phyloP scores from a whole-genome alignment of 1,284 basidiomycete species.

The Jaminaea rosea region DNA sequence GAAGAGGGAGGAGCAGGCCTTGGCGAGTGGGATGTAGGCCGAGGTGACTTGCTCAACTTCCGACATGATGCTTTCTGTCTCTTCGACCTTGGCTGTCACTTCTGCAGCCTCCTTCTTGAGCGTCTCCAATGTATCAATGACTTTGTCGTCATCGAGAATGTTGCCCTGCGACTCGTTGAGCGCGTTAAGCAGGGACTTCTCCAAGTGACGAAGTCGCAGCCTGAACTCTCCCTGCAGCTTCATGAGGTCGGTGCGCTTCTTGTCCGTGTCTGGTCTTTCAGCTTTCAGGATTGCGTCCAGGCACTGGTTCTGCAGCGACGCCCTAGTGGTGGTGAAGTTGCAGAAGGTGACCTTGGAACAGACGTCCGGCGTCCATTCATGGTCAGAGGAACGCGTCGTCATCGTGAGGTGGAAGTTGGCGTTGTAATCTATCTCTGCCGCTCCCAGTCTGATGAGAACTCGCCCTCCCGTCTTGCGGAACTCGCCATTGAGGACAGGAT shows the following conservation, averaged over 20 bases:
- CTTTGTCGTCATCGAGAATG: constrained; percentile 97
- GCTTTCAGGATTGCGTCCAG: constrained; percentile 93
- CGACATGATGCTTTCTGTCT: constrained; percentile 88
- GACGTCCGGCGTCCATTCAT: constrained; percentile 95
- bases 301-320: constrained; percentile 94
- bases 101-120: constrained; percentile 95
- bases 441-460: constrained; percentile 94
- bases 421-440: constrained; percentile 97
- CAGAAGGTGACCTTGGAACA: constrained; percentile 98
- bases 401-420: constrained; percentile 95
- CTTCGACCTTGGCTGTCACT: constrained; percentile 91
- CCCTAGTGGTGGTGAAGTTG: constrained; percentile 99
- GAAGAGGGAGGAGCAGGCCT: constrained; percentile 93
- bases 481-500: constrained; percentile 94
- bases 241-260: constrained; percentile 94
- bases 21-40: constrained; percentile 87
- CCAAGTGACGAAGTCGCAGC: constrained; percentile 79
- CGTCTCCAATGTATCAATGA: constrained; percentile 92
- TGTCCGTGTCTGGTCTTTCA: constrained; percentile 91
- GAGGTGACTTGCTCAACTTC: constrained; percentile 92
- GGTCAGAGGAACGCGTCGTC: constrained; percentile 89
- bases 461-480: constrained; percentile 79
- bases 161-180: constrained; percentile 95
- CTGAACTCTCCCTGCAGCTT: constrained; percentile 98
- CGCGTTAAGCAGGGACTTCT: constrained; percentile 85